Base-by-base conservation (phyloP, 495 filamentous ascomycete genomes). In the Aspergillus diversus region DNA sequence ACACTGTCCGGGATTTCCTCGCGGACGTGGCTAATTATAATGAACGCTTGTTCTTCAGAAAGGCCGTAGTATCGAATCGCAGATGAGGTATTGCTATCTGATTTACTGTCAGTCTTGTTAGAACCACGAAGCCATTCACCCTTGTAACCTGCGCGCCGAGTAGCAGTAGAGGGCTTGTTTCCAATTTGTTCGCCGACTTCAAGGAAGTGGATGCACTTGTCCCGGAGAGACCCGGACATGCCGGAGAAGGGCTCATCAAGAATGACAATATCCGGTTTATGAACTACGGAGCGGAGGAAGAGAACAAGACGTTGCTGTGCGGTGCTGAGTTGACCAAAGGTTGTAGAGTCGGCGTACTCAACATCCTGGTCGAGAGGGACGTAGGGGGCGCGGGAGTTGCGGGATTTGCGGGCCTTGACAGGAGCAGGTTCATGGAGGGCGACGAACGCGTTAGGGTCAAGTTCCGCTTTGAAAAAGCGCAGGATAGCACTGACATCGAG, bases 171-270 rank as follows among this genome's bases (percentile, higher is more conserved):
- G 16, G 7, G 13, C 5, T 39, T 31, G 5, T 27, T 50, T 37
- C 55, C 47, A 8, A 11, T 7, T 11, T 46, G 35, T 65, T 89
- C 83, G 5, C 89, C 89, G 16, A 79, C 68, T 16, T 86, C 84
- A 9, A 99, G 83, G 69, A 97, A 95, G 0, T 85, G 72, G 57
- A 93, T 79, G 65, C 93, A 97, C 66, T 91, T 93, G 67, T 96
- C 89, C 13, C 92, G 83, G n/a, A 95, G 84, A 0, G 79, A 81
- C 43, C 89, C 86, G 61, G 93, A 87, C 87, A 99, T 92, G 33
- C 94, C 93, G 49, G 90, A 92, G 68, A 97, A 96, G 0, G 95
- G 87, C 74, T 99, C 95, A 68, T 98, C 95, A 3, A 98, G 84
- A 42, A 99, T 90, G 34, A 98, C 82, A 48, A 99, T 84, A 62